A percentile compares a stretch with the other conserved stretches of the same genome.
Conservation (phyloP, 163 green algal genomes). For the Prototheca cutis region DNA sequence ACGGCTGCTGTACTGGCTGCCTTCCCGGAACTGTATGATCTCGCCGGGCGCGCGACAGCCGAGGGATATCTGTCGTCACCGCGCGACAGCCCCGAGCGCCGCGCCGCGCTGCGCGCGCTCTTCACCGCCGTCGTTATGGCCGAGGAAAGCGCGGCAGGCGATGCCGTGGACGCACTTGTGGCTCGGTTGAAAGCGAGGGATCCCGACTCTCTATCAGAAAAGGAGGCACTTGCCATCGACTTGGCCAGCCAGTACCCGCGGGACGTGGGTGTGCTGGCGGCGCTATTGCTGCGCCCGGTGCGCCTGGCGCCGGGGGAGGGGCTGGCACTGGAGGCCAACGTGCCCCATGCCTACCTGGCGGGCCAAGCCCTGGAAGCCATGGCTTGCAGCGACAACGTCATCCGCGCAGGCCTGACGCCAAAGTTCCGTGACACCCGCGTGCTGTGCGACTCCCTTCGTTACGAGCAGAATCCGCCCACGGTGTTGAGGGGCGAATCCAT, state of each 20-base stretch:
- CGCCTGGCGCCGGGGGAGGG: slow-evolving; percentile 56
- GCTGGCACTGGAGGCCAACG: slow-evolving; percentile 86
- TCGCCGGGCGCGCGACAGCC: slow-evolving; percentile 6
- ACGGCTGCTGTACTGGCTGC: slow-evolving; percentile 34
- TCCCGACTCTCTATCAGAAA: no score
- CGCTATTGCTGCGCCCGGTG: slow-evolving; percentile 91
- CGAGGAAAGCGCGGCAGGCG: slow-evolving; percentile 22
- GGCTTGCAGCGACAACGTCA: slow-evolving; percentile 94
- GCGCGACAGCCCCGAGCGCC: not conserved
- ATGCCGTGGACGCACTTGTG: slow-evolving; percentile 32
- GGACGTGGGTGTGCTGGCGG: slow-evolving; percentile 86
- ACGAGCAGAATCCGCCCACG: slow-evolving; percentile 52
- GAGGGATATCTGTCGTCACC: not conserved
- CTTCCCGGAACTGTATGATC: slow-evolving; percentile 45
- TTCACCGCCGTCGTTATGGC: slow-evolving; percentile 75
- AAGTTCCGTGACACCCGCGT: slow-evolving; percentile 80
- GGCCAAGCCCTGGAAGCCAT: slow-evolving; percentile 91
- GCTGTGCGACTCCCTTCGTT: slow-evolving; percentile 82
- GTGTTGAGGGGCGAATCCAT: slow-evolving; percentile 48
- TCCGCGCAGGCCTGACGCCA: slow-evolving; percentile 89
- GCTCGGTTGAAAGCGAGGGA: slow-evolving; percentile 33
- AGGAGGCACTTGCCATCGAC: not conserved
- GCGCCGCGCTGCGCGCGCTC: slow-evolving; percentile 37
- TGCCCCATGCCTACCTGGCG: slow-evolving; percentile 92
- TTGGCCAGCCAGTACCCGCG: slow-evolving; percentile 69